Base-by-base conservation (phyloP, 768 basidiomycete genomes). In the Psilocybe cyanescens region DNA sequence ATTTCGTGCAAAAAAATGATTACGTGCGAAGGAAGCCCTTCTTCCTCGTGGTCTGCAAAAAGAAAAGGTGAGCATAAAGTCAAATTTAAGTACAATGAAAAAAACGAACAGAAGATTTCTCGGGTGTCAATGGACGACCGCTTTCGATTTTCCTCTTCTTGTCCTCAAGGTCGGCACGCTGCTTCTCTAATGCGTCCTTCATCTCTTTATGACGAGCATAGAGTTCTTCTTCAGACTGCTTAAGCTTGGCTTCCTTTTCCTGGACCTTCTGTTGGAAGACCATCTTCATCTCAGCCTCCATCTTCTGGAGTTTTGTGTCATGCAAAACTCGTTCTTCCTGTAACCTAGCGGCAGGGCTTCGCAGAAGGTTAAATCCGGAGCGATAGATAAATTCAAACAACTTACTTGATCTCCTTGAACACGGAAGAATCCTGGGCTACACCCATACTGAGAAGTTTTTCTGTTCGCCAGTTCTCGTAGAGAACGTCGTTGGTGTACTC, bases 251-350 rank as follows among this genome's bases (percentile, higher is more conserved):
- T 75, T 99, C 97, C 83, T 99, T 99, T 76, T 99, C 97, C 75
- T 95, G 94, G 58, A 99, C 97, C 77, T 99, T 99, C 79, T 99
- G 97, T 74, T 96, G 95, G 95, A 99, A 99, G 69, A 99, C 97
- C 94, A 97, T 95, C 88, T 98, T 99, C 97, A 99, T 99, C 84
- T 99, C 97, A 58, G 95, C 92, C 80, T 99, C 97, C 91, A 98
- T 98, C 88, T 99, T 99, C 58, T 94, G 87, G 57, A 99, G 87
- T 76, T 99, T 99, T 67, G 93, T 92, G 79, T 99, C 97, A 78
- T 99, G 97, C 72, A 98, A 76, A 55, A 94, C 83, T 59, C 97
- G 92, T 74, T 99, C 97, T 74, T 99, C 97, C 65, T 96, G 95
- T 80, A 94, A 86, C 77, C 95, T 91, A 61, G 92, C 93, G 52